A percentile compares a stretch with the other conserved stretches of the same genome.
These are phyloP conservation scores for Podaxis sp. DNA, from an alignment of 768 basidiomycete species.

Conservation along the genomic window DNA sequence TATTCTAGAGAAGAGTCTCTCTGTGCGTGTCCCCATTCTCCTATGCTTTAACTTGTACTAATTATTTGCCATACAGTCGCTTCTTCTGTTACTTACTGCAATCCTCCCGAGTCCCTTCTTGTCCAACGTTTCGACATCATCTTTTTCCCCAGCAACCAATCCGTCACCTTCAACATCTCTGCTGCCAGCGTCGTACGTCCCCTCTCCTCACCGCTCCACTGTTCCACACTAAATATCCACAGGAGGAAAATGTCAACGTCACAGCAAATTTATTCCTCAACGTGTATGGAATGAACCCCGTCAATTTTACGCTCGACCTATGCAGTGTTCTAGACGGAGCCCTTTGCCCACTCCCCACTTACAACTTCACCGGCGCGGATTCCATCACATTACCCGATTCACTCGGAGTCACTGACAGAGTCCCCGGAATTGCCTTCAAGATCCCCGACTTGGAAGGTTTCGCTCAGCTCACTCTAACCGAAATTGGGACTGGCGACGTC, in stretches of 20 bases:
- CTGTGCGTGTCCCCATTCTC: conserved; percentile 45
- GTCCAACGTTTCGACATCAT: conserved; percentile 75
- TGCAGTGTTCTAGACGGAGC: conserved; percentile 77
- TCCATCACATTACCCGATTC: conserved; percentile 63
- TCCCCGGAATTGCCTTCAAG: conserved; percentile 81
- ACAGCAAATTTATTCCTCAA: conserved; percentile 80
- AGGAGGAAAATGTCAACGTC: conserved; percentile 79
- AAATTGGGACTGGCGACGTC: conserved; percentile 66
- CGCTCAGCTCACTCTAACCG: conserved; percentile 73
- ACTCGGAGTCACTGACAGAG: conserved; percentile 49
- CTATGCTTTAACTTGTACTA: conserved; percentile 8
- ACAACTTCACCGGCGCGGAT: conserved; percentile 87
- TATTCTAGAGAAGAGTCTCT: conserved; percentile 54
- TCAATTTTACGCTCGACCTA: conserved; percentile 86
- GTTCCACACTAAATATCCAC: conserved; percentile 20
- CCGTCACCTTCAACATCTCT: conserved; percentile 81
- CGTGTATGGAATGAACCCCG: conserved; percentile 81
- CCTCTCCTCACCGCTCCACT: conserved; percentile 7
- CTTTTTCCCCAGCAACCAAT: conserved; percentile 69
- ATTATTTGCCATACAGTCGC: conserved; percentile 53
- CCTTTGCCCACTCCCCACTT: conserved; percentile 79
- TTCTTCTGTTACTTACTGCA: conserved; percentile 86
- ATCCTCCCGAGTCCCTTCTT: conserved; percentile 76
- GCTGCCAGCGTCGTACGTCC: conserved; percentile 80
- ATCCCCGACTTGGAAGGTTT: conserved; percentile 93